Evolutionary conservation across 2,329 filamentous ascomycete species (phyloP), one percentile per base, ranked within the genome.

Genomic region (Diaporthe sp.): DNA sequence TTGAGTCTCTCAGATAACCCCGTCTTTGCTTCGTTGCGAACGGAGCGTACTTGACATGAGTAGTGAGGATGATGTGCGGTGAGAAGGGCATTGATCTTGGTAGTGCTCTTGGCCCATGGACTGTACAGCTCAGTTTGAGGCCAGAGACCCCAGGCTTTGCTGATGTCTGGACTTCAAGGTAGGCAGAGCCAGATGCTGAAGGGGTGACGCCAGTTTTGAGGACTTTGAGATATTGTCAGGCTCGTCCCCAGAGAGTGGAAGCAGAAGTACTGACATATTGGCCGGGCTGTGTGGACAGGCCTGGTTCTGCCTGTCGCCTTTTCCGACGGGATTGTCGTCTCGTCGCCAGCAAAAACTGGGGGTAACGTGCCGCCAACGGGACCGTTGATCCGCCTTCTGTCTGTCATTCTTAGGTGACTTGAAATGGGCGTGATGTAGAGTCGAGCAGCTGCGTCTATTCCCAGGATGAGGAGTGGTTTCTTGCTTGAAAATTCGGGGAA

Each of bases 1-100:
- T 93, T 22, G 93, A 89, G 83, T 98, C 96, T 62, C 96, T 92
- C 31, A 98, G 87, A 82, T 98, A 98, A 17, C 96, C 95, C 82
- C 94, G 91, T 75, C 97, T 90, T 80, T 93, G 91, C 75, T 94
- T 90, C 8, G 95, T 95, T 3, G 97, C 96, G 82, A 99, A 99
- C 0, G 97, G 96, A 0, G 97, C 96, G 82, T 98, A 98, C 86
- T 98, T 99, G 82, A 99, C 94, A 79, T 98, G 95, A 3, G 96
- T 97, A 19, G 94, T 95, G 70, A 99, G 90, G 59, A 98, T 93
- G 78, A 98, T 92, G 80, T 98, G 96, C 13, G 97, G 95, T 71
- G 95, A 97, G 86, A 98, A 99, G 1, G 95, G 93, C 39, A 95
- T 95, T 74, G 94, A 97, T 82, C 95, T 92, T 44, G 96, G 96